Conservation (phyloP, 306 rosid genomes). For the Cucurbita ficifolia region DNA sequence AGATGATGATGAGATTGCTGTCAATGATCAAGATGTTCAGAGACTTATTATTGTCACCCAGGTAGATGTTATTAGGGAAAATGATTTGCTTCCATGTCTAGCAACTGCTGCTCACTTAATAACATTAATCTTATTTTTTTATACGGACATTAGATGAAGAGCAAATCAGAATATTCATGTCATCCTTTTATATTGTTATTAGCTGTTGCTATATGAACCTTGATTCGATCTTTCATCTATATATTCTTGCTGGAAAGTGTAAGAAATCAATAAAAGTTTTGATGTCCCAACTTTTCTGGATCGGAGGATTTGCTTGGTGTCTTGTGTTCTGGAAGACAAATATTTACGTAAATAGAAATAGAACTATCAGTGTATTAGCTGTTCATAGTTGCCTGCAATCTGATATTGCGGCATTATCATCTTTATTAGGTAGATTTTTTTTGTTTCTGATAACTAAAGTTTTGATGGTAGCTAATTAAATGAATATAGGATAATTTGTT, state of each 20-base stretch:
- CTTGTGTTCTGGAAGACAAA: not conserved
- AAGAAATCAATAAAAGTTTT: not conserved
- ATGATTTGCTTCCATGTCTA: not conserved
- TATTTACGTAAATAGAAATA: not conserved
- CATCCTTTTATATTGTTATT: not conserved
- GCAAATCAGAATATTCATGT: not conserved
- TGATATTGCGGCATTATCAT: not conserved
- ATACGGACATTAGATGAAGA: not conserved
- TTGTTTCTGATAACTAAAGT: not conserved
- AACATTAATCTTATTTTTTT: not conserved
- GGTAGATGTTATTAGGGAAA: slow-evolving; percentile 28
- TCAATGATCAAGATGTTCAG: slow-evolving; percentile 75
- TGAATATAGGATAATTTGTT: not conserved
- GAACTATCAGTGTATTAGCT: not conserved
- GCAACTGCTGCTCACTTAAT: not conserved
- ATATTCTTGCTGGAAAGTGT: not conserved
- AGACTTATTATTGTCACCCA: slow-evolving; percentile 87
- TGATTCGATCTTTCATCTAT: not conserved
- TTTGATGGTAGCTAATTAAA: not conserved
- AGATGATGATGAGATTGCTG: slow-evolving; percentile 67
- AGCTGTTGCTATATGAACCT: not conserved
- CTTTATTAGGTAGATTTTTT: not conserved
- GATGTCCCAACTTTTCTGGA: not conserved
- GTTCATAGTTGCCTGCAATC: not conserved
- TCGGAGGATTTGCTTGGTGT: not conserved